These are phyloP conservation scores for Xylaria sp. DNA, from an alignment of 2,329 filamentous ascomycete genomes.

Conservation along the genomic window DNA sequence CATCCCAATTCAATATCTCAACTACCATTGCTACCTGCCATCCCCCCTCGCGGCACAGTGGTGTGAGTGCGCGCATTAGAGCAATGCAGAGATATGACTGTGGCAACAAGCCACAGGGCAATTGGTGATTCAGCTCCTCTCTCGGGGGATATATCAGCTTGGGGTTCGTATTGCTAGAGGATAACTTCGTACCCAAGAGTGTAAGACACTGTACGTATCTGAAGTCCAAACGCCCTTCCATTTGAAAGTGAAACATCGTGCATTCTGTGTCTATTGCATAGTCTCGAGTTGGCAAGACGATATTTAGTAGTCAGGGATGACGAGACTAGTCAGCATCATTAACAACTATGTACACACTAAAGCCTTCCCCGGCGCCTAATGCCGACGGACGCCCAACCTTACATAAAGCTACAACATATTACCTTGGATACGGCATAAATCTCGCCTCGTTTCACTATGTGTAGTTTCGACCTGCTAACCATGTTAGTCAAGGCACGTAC, in stretches of 20 bases:
- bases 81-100: conserved; percentile 23
- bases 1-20: conserved; percentile 27
- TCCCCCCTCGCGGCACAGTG: background rate
- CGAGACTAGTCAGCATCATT: conserved; percentile 12
- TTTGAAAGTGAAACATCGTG: conserved; percentile 2
- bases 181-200: background rate
- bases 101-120: conserved; percentile 21
- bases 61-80: conserved; percentile 24
- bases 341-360: background rate
- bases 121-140: conserved; percentile 27
- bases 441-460: too few species aligned
- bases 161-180: conserved; percentile 2
- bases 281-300: conserved; percentile 7
- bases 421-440: background rate
- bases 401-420: background rate
- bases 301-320: conserved; percentile 15
- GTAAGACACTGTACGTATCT: background rate
- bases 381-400: conserved; percentile 1
- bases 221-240: background rate
- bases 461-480: background rate
- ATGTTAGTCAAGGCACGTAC: background rate
- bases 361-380: conserved; percentile 1
- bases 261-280: background rate
- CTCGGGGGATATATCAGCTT: conserved; percentile 6
- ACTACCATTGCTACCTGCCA: conserved; percentile 19